Conservation (phyloP, 1,284 basidiomycete genomes). For the Ustilago curta region DNA sequence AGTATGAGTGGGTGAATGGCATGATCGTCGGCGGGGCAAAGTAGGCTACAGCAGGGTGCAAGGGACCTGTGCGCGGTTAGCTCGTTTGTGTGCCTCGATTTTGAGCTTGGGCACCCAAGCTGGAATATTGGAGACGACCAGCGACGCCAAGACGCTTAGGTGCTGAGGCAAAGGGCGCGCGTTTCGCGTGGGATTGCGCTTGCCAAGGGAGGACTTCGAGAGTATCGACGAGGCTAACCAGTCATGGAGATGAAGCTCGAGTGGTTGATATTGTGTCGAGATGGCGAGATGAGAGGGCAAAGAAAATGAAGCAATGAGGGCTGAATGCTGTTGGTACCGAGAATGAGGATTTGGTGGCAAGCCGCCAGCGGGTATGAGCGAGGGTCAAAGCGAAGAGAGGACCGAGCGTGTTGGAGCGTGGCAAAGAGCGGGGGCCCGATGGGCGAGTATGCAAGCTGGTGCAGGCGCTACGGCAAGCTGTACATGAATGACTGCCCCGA, state of each 20-base stretch:
- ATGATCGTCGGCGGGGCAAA: background rate
- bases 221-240: background rate
- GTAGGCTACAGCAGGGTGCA: background rate
- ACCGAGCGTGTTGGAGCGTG: too few relatives aligned
- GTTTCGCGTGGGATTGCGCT: slow-evolving; percentile 1
- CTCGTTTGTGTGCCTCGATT: background rate
- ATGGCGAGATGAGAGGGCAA: background rate
- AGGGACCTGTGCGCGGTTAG: background rate
- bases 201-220: background rate
- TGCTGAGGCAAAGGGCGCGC: slow-evolving; percentile 2
- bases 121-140: background rate
- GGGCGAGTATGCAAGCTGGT: too few relatives aligned
- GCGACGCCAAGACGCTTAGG: background rate
- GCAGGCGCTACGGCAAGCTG: too few relatives aligned
- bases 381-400: too few relatives aligned
- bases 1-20: slow-evolving; percentile 26
- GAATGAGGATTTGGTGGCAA: background rate
- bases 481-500: background rate
- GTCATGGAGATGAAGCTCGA: slow-evolving; percentile 5
- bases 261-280: background rate
- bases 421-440: too few relatives aligned
- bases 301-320: slow-evolving; percentile 3
- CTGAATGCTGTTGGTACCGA: background rate
- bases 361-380: background rate
- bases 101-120: background rate